Base-by-base conservation (phyloP, 108 stramenopile species). In the Fragilaria radians region DNA sequence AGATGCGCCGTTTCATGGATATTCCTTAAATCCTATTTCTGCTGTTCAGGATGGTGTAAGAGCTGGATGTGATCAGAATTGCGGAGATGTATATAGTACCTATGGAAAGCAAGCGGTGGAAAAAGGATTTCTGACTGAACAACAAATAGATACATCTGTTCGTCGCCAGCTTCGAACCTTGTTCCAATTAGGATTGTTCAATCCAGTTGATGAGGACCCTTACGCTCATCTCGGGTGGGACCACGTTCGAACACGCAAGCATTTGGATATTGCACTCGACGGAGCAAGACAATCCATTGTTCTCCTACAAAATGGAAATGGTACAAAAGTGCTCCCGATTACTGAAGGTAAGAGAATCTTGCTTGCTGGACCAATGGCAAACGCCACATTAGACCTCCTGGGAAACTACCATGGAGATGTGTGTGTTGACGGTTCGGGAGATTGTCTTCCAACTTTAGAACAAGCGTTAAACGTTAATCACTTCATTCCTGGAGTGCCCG, bases 61-160 rank as follows among this genome's bases (percentile, higher is more conserved):
- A 25, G 76, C 80, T 5, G 65, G 76, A 1, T 68, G 70, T 28
- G 80, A 81, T 68, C 59, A 76, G 11, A 73, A 81, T 61, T 81
- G 80, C 52, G 77, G 77, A 14, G 63, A 48, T 51, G 71, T 33
- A 36, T 57, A 42, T 59, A 34, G 45, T 14, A 32, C 21, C 57
- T 60, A 67, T 36, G 48, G 54, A 50, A 50, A 58, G 24, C 28
- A 30, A 22, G 80, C 80, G 1, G 31, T 59, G 11, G 42, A 61
- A 23, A 52, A 74, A 27, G 75, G 75, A 0, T 30, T n/a, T 26
- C 31, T 76, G 11, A 24, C 28, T 2, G 62, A 63, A 30, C 22
- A 63, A 11, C 58, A 57, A 18, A 63, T 82, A 14, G 57, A 70
- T 42, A 34, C 60, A n/a, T 57, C 77, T 0, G 59, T 82, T 57